Percentiles rank a stretch among this genome's conserved stretches.
Conservation (phyloP, 768 basidiomycete genomes). For the Suillus bovinus region DNA sequence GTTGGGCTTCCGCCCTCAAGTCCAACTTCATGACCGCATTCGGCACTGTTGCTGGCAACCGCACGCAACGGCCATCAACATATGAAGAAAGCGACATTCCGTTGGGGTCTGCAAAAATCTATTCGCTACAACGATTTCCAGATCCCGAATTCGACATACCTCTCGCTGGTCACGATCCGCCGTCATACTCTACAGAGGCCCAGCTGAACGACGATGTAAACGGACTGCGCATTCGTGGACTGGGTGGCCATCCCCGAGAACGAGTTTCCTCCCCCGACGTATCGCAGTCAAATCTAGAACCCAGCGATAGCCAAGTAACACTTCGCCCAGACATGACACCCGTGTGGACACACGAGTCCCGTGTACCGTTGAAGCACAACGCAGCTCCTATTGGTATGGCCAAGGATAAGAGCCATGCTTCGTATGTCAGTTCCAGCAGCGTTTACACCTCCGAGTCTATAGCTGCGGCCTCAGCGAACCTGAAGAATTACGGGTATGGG, state of each 20-base stretch:
- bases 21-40: conserved; percentile 50
- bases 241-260: conserved; percentile 15
- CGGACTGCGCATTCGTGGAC: conserved; percentile 37
- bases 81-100: conserved; percentile 4
- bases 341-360: conserved; percentile 16
- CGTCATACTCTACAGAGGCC: neutral
- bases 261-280: conserved; percentile 11
- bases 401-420: neutral
- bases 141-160: conserved; percentile 1
- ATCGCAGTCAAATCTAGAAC: neutral
- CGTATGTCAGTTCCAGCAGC: conserved; percentile 21
- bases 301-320: conserved; percentile 11
- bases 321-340: conserved; percentile 11
- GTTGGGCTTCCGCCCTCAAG: conserved; percentile 45
- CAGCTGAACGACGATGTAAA: conserved; percentile 28
- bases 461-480: conserved; percentile 20
- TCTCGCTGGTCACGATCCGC: neutral
- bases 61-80: conserved; percentile 21
- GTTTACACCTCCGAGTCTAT: conserved; percentile 27
- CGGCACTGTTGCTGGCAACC: conserved; percentile 47
- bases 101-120: conserved; percentile 3
- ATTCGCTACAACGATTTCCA: conserved; percentile 5
- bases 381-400: neutral
- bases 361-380: conserved; percentile 12
- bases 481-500: conserved; percentile 25